phyloP scores from a whole-genome alignment of 225 moss, liverwort and hornwort genomes.

The Anthoceros angustus region DNA sequence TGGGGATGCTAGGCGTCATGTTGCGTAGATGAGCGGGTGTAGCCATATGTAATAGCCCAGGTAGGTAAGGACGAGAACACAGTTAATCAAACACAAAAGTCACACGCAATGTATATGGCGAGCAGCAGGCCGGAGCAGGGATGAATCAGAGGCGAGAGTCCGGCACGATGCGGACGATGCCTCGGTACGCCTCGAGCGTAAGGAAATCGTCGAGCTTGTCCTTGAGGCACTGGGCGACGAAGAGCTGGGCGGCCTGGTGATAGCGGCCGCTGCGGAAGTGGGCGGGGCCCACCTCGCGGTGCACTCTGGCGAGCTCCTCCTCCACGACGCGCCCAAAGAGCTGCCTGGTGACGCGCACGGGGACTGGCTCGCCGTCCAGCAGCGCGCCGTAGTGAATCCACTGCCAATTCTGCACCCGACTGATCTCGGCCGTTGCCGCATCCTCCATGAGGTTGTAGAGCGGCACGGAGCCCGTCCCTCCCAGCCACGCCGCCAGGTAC shows the following conservation, averaged over 20 bases:
- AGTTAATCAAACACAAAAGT: no score
- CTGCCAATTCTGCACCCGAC: constrained; percentile 84
- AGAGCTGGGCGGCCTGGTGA: constrained; percentile 49
- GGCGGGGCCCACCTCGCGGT: constrained; percentile 39
- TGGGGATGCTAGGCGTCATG: no score
- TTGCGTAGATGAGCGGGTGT: no score
- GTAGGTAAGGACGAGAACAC: no score
- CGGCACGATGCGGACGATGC: constrained; percentile 41
- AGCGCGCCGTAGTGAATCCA: constrained; percentile 61
- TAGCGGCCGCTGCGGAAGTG: constrained; percentile 45
- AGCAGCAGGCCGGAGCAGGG: no score
- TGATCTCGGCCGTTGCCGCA: constrained; percentile 75
- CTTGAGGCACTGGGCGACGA: constrained; percentile 56
- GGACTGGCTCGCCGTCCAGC: constrained; percentile 41
- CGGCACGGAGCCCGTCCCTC: constrained; percentile 67
- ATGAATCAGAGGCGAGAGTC: constrained; percentile 19
- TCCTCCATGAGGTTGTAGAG: constrained; percentile 86
- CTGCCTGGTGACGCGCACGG: constrained; percentile 50
- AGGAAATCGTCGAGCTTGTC: constrained; percentile 56
- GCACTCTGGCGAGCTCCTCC: constrained; percentile 43
- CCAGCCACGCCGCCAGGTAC: constrained; percentile 72
- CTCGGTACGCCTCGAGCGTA: constrained; percentile 57
- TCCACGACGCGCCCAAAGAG: constrained; percentile 49
- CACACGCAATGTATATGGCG: no score
- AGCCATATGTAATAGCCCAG: no score